Evolutionary conservation across 768 basidiomycete genomes (phyloP).

Genomic region (Suillus spraguei): DNA sequence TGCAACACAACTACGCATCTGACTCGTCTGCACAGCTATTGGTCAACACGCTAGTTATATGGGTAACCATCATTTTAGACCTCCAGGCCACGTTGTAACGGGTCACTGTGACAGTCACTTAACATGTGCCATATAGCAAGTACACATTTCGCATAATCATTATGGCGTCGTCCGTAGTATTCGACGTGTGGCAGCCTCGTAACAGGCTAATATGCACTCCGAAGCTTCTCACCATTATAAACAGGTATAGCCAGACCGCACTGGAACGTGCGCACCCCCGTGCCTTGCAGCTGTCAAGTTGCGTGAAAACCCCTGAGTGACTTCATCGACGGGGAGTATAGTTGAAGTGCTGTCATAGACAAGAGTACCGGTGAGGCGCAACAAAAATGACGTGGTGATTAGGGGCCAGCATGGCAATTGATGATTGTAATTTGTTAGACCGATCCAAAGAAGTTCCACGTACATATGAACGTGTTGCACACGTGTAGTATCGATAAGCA

Average conservation of each 20-base stretch:
- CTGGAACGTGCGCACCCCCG: not conserved
- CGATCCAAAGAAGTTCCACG: not conserved
- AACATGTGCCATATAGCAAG: too few species aligned
- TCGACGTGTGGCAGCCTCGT: not conserved
- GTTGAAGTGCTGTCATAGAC: too few species aligned
- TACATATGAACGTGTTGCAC: not conserved
- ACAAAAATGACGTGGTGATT: too few species aligned
- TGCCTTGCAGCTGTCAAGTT: not conserved
- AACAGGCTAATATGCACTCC: not conserved
- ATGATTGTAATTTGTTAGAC: too few species aligned
- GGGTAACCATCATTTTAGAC: too few species aligned
- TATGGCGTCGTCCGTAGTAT: not conserved
- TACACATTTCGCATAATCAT: not conserved
- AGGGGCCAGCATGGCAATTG: not conserved
- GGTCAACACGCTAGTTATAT: too few species aligned
- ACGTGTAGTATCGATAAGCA: not conserved
- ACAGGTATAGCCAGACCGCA: not conserved
- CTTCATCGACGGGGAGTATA: not conserved
- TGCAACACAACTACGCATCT: too few species aligned
- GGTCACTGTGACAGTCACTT: not conserved
- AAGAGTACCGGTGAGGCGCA: too few species aligned
- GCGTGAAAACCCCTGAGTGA: not conserved
- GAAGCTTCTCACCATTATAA: not conserved
- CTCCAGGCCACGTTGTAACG: too few species aligned
- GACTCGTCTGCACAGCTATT: too few species aligned